Conservation (phyloP, 495 filamentous ascomycete genomes). For the Thozetella sp. region DNA sequence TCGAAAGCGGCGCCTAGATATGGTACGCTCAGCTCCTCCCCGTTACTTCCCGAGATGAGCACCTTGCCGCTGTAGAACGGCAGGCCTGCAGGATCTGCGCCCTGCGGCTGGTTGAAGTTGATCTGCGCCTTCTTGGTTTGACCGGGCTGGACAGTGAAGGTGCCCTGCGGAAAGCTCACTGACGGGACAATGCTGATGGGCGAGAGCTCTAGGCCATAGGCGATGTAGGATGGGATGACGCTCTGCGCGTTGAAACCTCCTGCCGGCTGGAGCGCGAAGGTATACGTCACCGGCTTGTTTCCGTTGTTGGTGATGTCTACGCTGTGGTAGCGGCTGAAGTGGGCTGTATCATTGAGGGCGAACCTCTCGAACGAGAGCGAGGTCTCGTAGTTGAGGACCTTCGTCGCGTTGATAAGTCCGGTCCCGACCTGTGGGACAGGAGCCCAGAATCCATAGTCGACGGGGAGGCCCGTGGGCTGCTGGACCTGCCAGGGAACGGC, state of each 20-base stretch:
- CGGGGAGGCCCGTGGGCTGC: constrained; percentile 11
- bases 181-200: constrained; percentile 9
- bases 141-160: constrained; percentile 14
- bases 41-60: constrained; percentile 25
- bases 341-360: constrained; percentile 43
- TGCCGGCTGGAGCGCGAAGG: constrained; percentile 22
- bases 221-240: neutral
- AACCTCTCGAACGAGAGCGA: constrained; percentile 35
- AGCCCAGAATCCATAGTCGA: constrained; percentile 26
- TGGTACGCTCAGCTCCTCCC: constrained; percentile 30
- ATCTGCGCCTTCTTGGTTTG: constrained; percentile 24
- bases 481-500: constrained; percentile 44
- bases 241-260: constrained; percentile 15
- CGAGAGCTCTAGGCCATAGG: neutral
- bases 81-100: constrained; percentile 14
- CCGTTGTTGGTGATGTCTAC: constrained; percentile 45
- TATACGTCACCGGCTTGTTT: constrained; percentile 28
- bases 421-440: constrained; percentile 48
- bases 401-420: constrained; percentile 46
- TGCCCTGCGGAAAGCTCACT: constrained; percentile 6
- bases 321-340: constrained; percentile 30
- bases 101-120: constrained; percentile 22
- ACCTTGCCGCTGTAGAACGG: constrained; percentile 39
- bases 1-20: constrained; percentile 22
- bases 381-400: constrained; percentile 39